Evolutionary conservation across 306 rosid genomes (phyloP), one percentile per base, ranked within the genome.

Genomic region (Oemleria cerasiformis): DNA sequence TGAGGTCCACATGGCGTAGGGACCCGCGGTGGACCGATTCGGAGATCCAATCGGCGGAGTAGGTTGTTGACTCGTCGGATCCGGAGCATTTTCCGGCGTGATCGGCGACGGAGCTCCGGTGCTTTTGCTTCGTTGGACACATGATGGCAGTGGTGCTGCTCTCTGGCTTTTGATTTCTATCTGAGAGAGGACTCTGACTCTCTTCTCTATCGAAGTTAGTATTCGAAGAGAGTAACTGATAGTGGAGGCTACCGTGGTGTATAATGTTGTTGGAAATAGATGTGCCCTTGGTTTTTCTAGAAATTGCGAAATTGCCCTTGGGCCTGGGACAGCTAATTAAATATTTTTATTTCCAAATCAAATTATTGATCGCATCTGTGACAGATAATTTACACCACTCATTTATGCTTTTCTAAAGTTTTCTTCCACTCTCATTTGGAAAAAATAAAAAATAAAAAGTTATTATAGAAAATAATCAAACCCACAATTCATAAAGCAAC

Each of bases 1-100:
- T 57, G 39, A 87, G 88, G 83, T 90, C 97, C 39, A 92, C 97
- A 34, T 10, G 84, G 70, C 82, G 90, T 8, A 92, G 85, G 62
- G 97, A 76, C 78, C 98, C 97, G 2, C 93, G 84, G 72, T 80
- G 64, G 76, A 88, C 65, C 5, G 89, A 10, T 8, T 88, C 87
- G 49, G 88, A 66, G 25, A 83, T 79, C 98, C 97, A 92, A 17
- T 86, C 81, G 11, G 44, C 58, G 21, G 34, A 47, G 7, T 45
- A 45, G 49, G 75, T 34, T 19, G 79, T 45, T 6, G 92, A 67
- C 20, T 86, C 81, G 25, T 56, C 73, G 71, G 80, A 76, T n/a
- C 36, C 56, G 67, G 84, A 63, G 75, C 73, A 21, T n/a, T 34
- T 71, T 3, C 40, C 69, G 62, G n/a, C 58, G 51, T 75, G 65